Conservation (phyloP, 306 rosid species). For the Fragaria iinumae region DNA sequence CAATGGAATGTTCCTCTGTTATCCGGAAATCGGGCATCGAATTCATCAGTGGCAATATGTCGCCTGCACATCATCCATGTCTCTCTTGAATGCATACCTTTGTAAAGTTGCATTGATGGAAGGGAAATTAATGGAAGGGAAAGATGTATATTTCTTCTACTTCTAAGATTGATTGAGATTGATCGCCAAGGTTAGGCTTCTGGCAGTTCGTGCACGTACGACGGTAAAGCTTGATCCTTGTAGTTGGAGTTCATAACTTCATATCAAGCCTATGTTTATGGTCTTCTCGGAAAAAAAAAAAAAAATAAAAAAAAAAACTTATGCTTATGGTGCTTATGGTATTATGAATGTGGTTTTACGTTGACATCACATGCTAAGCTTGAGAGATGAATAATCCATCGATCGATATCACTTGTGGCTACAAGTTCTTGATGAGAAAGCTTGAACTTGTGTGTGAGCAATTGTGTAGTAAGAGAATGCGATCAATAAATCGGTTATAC, state of each 20-base stretch:
- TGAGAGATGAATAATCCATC: conserved; percentile 46
- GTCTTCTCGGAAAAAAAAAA: no score
- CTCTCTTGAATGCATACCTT: neutral
- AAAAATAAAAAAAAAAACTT: no score
- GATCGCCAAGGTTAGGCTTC: neutral
- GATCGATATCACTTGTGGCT: conserved; percentile 45
- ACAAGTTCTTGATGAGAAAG: conserved; percentile 44
- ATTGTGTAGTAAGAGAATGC: conserved; percentile 35
- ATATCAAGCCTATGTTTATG: no score
- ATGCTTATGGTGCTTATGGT: no score
- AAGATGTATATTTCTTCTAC: neutral
- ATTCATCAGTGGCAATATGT: neutral
- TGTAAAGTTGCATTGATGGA: neutral
- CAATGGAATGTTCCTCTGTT: neutral
- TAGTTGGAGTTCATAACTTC: no score
- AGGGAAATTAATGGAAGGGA: neutral
- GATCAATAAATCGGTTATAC: no score
- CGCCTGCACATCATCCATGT: neutral
- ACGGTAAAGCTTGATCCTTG: no score
- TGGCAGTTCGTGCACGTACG: neutral
- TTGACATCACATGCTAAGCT: no score
- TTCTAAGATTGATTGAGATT: neutral
- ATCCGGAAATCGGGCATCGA: conserved; percentile 8
- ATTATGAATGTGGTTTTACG: no score
- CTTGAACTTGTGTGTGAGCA: conserved; percentile 28